Base-by-base conservation (phyloP, 2,329 filamentous ascomycete species). In the Ceratocystis smalleyi region DNA sequence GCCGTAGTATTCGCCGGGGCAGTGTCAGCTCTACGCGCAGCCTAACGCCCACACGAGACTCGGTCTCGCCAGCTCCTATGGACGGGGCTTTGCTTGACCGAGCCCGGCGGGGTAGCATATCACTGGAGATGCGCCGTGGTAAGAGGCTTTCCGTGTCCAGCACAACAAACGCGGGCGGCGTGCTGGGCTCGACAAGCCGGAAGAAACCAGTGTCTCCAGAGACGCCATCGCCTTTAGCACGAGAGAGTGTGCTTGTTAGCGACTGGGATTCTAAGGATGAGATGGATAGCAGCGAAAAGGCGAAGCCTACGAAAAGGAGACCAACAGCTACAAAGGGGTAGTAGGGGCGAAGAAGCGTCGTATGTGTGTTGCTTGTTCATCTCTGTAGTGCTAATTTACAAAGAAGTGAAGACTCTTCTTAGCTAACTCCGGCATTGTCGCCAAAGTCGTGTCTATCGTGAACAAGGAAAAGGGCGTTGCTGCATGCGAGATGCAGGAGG, bases 1-100 rank as follows among this genome's bases (percentile, higher is more conserved):
- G 79, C 69, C 77, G 76, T 69, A 83, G 77, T 68, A 73, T 78
- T 30, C 79, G 81, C 35, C 76, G 82, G 45, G 75, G 77, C 61
- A 83, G 81, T 61, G 77, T 75, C 30, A 77, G 77, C 67, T 80
- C 80, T 3, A 77, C 77, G 35, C 76, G 81, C 61, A 79, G 76
- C 66, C 75, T 76, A 27, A 79, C 79, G 24, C 79, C 79, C 0
- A 75, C 76, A 0, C 68, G 78, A 17, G 81, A 83, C 1, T 57
- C 51, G 3, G 22, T 57, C 30, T 63, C 51, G 40, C 59, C 59
- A 10, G n/a, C 59, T 15, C 59, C 59, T 24, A 51, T 27, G 40
- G 76, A 76, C n/a, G 73, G 72, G 1, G 69, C 68, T 0, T 67
- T 74, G 6, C 73, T 64, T 22, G 49, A 62, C 17, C 35, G 43